Percentiles rank a stretch among this genome's conserved stretches.
Conservation (phyloP, 164 flowering plant genomes). For the Aristolochia californica region DNA sequence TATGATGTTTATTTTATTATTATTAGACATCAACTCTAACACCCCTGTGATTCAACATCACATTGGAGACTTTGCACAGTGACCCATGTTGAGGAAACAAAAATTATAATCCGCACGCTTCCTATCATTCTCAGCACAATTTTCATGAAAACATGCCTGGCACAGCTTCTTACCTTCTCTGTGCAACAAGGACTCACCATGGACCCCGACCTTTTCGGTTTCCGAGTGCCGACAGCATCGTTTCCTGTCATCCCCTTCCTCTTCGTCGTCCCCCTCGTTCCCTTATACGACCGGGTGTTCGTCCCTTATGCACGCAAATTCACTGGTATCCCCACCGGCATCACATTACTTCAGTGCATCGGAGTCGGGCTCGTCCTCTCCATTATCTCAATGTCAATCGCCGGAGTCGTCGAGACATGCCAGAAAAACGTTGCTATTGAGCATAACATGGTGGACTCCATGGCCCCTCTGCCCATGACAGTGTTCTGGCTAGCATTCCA, state of each 20-base stretch:
- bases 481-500: conserved; percentile 62
- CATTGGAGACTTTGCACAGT: conserved; percentile 59
- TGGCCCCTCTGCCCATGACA: conserved; percentile 40
- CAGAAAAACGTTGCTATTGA: conserved; percentile 39
- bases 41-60: conserved; percentile 10
- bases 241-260: conserved; percentile 49
- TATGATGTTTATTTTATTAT: too few species aligned
- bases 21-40: too few species aligned
- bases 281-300: conserved; percentile 46
- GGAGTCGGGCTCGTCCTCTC: conserved; percentile 58
- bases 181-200: conserved; percentile 59
- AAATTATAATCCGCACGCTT: conserved; percentile 50
- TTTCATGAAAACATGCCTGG: conserved; percentile 62
- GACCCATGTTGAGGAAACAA: conserved; percentile 67
- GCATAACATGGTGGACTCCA: conserved; percentile 42
- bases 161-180: conserved; percentile 69
- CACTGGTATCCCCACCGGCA: conserved; percentile 59
- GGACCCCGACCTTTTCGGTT: conserved; percentile 34
- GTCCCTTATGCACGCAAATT: conserved; percentile 50
- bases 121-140: conserved; percentile 56
- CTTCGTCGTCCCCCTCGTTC: conserved; percentile 41
- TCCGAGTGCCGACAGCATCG: conserved; percentile 46
- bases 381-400: conserved; percentile 47
- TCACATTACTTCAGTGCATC: conserved; percentile 52
- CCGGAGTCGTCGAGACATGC: conserved; percentile 40